These are phyloP conservation scores for Hirschfeldia incana DNA, from an alignment of 345 rosid species.

Conservation along the genomic window DNA sequence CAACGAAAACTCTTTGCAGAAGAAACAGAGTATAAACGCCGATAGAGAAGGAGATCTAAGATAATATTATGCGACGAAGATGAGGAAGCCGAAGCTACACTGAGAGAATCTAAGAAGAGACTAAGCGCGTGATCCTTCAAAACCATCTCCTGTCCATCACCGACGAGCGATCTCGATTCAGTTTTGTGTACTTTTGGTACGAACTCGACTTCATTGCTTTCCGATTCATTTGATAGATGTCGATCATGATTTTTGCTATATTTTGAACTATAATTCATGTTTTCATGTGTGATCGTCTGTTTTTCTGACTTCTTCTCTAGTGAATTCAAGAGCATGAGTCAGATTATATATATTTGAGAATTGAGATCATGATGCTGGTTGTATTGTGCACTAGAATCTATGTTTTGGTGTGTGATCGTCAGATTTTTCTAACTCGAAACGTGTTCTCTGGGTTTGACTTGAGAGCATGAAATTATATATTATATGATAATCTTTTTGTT, in stretches of 20 bases:
- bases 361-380: not conserved
- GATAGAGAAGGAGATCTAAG: slow-evolving; percentile 27
- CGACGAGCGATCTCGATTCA: not conserved
- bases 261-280: too few relatives aligned
- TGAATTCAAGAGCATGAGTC: not conserved
- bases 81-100: not conserved
- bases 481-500: not conserved
- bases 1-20: not conserved
- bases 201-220: slow-evolving; percentile 19
- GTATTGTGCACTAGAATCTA: not conserved
- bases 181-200: not conserved
- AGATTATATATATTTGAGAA: too few relatives aligned
- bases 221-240: slow-evolving; percentile 9
- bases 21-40: slow-evolving; percentile 30
- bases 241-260: not conserved
- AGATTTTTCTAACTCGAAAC: not conserved
- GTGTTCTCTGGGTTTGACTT: not conserved
- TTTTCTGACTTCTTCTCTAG: not conserved
- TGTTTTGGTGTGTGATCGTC: not conserved
- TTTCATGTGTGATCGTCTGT: not conserved
- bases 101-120: not conserved
- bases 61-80: not conserved
- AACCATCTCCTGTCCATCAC: not conserved
- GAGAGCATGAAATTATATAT: not conserved
- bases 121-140: not conserved